phyloP scores from a whole-genome alignment of 306 rosid genomes.

The Bauhinia variegata region DNA sequence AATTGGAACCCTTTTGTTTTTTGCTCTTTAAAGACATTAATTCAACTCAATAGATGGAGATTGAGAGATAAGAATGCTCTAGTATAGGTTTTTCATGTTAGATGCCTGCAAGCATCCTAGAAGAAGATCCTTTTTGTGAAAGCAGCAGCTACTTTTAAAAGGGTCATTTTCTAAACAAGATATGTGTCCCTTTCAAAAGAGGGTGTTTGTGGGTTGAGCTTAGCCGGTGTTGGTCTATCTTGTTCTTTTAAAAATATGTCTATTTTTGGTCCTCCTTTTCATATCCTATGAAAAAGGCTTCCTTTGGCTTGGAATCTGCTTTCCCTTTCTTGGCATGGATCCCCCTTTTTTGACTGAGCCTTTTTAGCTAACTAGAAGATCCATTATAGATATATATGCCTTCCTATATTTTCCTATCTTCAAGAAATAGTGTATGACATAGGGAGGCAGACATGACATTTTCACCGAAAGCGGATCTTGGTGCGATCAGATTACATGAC shows the following conservation, averaged over 20 bases:
- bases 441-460: constrained; percentile 38
- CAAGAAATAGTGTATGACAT: constrained; percentile 33
- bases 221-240: constrained; percentile 13
- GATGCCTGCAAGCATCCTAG: constrained; percentile 48
- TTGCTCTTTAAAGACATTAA: constrained; percentile 2
- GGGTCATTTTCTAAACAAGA: constrained; percentile 51
- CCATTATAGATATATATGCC: constrained; percentile 51
- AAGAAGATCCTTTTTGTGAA: constrained; percentile 49
- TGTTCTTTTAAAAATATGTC: constrained; percentile 49
- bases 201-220: constrained; percentile 26
- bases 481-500: too few species aligned
- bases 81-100: constrained; percentile 4
- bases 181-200: constrained; percentile 63
- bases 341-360: constrained; percentile 64
- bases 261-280: constrained; percentile 50
- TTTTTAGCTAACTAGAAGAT: constrained; percentile 42
- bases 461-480: too few species aligned
- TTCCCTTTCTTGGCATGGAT: constrained; percentile 76
- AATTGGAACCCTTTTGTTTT: not conserved
- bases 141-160: constrained; percentile 44
- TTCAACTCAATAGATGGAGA: constrained; percentile 17
- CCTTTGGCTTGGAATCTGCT: constrained; percentile 59
- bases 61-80: constrained; percentile 10
- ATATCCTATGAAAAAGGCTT: constrained; percentile 58
- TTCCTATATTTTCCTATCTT: constrained; percentile 31